These are phyloP conservation scores for Colletotrichum viniferum DNA, from an alignment of 2,329 filamentous ascomycete species.

Conservation along the genomic window DNA sequence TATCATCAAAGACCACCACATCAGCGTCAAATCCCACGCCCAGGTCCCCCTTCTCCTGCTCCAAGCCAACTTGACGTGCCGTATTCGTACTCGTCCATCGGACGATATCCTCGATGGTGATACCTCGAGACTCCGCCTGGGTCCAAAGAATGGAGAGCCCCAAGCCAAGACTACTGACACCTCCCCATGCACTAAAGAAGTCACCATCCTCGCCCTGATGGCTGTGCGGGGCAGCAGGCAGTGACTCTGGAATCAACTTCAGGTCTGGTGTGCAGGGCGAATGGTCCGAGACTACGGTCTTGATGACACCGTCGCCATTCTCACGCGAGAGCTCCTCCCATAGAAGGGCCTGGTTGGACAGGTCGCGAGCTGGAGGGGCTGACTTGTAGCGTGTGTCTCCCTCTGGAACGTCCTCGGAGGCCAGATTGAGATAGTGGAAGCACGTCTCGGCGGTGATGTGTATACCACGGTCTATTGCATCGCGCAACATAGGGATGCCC, in stretches of 20 bases:
- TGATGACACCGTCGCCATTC: conserved; percentile 80
- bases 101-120: conserved; percentile 76
- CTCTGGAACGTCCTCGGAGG: conserved; percentile 78
- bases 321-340: conserved; percentile 78
- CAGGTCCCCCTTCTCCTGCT: conserved; percentile 81
- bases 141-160: conserved; percentile 91
- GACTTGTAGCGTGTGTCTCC: conserved; percentile 78
- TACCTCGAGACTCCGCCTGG: conserved; percentile 66
- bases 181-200: conserved; percentile 96
- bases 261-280: conserved; percentile 94
- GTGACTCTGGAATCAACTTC: conserved; percentile 79
- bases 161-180: conserved; percentile 93
- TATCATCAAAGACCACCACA: conserved; percentile 89
- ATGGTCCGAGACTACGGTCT: conserved; percentile 92
- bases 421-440: conserved; percentile 89
- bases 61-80: conserved; percentile 83
- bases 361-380: conserved; percentile 65
- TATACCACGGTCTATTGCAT: conserved; percentile 73
- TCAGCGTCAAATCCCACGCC: conserved; percentile 85
- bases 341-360: conserved; percentile 80
- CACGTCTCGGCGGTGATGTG: conserved; percentile 94
- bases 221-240: conserved; percentile 45
- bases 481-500: conserved; percentile 66
- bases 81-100: conserved; percentile 86
- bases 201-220: conserved; percentile 54